Conservation (phyloP, 2,329 filamentous ascomycete species). For the Pyrenochaeta sp. region DNA sequence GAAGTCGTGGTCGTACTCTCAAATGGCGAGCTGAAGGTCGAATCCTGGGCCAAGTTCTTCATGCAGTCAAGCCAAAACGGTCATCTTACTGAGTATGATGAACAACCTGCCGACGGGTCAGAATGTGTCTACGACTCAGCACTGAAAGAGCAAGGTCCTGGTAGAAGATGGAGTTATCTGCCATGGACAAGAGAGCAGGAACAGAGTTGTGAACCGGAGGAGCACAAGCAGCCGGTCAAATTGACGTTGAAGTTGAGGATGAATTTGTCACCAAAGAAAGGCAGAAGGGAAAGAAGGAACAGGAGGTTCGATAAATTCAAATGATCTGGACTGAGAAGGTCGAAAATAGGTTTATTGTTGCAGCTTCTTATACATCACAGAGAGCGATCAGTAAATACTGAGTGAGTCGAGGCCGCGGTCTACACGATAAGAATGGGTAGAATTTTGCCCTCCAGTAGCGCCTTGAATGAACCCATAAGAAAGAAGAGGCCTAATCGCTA, state of each 20-base stretch:
- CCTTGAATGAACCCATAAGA: no score
- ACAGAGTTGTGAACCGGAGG: conserved; percentile 22
- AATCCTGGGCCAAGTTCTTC: conserved; percentile 4
- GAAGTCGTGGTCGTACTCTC: conserved; percentile 29
- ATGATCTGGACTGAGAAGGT: no score
- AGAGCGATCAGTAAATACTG: no score
- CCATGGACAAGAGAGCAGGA: conserved; percentile 43
- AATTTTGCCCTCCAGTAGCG: not conserved
- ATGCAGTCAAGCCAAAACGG: conserved; percentile 13
- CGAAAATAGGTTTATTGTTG: no score
- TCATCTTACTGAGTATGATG: conserved; percentile 11
- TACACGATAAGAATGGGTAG: no score
- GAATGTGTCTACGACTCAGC: not conserved
- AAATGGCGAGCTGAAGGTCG: conserved; percentile 23
- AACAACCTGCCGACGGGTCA: conserved; percentile 4
- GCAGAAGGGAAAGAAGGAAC: not conserved
- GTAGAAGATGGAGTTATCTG: conserved; percentile 34
- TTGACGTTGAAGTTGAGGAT: no score
- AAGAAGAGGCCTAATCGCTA: no score
- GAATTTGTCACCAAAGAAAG: not conserved
- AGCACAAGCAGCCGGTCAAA: not conserved
- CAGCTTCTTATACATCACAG: no score
- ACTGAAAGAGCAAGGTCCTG: conserved; percentile 12
- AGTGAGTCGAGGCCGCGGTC: no score
- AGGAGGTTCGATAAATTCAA: no score